phyloP scores from a whole-genome alignment of 2,329 filamentous ascomycete species.

The Nigrospora osmanthi region DNA sequence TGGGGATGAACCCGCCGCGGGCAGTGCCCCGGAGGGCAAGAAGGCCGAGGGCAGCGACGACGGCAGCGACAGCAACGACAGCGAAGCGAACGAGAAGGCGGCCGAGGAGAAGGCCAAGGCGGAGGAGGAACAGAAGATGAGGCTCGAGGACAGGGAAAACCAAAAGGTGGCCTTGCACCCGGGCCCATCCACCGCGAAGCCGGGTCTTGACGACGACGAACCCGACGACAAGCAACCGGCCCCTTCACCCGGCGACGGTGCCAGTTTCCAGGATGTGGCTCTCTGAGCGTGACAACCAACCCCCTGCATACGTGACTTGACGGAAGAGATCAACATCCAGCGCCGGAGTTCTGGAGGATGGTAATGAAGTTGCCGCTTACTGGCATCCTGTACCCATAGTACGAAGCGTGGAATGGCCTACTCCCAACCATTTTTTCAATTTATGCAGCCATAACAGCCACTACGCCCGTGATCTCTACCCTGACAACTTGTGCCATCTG shows the following conservation, averaged over 20 bases:
- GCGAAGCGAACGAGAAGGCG: conserved; percentile 20
- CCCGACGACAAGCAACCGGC: conserved; percentile 29
- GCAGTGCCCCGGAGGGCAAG: conserved; percentile 4
- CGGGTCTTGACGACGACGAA: conserved; percentile 21
- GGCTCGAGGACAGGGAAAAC: conserved; percentile 45
- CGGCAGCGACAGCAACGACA: conserved; percentile 18
- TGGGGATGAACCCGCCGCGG: conserved; percentile 1
- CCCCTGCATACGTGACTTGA: too few relatives aligned
- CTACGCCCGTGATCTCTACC: too few relatives aligned
- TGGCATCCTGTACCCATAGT: too few relatives aligned
- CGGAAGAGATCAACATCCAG: too few relatives aligned
- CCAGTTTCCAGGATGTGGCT: conserved; percentile 58
- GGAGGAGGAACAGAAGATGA: conserved; percentile 46
- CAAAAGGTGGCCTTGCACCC: conserved; percentile 45
- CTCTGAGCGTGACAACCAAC: conserved; percentile 32
- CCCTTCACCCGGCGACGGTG: conserved; percentile 43
- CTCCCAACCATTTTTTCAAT: too few relatives aligned
- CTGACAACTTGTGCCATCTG: too few relatives aligned
- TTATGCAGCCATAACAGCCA: too few relatives aligned
- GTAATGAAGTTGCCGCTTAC: not conserved
- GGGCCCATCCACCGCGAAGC: conserved; percentile 10
- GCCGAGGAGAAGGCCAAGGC: conserved; percentile 17
- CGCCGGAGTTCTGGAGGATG: not conserved
- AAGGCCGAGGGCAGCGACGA: conserved; percentile 9
- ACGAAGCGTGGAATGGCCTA: too few relatives aligned